phyloP scores from a whole-genome alignment of 1,284 basidiomycete genomes.

The Stereum hirsutum region DNA sequence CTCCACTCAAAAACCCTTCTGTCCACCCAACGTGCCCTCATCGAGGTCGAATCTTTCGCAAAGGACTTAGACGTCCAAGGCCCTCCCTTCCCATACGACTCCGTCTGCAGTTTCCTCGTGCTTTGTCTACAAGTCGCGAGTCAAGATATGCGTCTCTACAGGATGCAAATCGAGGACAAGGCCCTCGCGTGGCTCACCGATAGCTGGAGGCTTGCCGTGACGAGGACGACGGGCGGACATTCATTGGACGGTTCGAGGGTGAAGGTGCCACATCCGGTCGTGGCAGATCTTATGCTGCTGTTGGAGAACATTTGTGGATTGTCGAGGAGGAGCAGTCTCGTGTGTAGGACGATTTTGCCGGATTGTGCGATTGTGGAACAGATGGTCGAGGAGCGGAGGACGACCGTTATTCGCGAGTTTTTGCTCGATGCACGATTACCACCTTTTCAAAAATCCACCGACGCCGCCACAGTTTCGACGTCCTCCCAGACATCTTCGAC shows the following conservation, averaged over 20 bases:
- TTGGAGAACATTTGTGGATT: constrained; percentile 55
- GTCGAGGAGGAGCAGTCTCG: constrained; percentile 32
- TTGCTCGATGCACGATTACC: constrained; percentile 60
- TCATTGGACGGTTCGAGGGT: constrained; percentile 14
- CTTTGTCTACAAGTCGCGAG: constrained; percentile 58
- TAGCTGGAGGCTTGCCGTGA: constrained; percentile 52
- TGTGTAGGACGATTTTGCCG: constrained; percentile 46
- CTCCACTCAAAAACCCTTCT: constrained; percentile 34
- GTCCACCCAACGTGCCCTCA: constrained; percentile 43
- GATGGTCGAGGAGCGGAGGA: constrained; percentile 47
- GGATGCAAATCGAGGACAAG: constrained; percentile 77
- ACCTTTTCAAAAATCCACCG: constrained; percentile 16
- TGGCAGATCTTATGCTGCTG: constrained; percentile 55
- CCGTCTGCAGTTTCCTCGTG: constrained; percentile 75
- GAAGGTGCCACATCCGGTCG: constrained; percentile 39
- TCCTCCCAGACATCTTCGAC: not conserved
- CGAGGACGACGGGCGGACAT: constrained; percentile 15
- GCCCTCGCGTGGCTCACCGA: constrained; percentile 77
- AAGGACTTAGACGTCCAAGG: constrained; percentile 84
- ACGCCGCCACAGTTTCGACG: no score
- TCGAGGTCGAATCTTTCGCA: constrained; percentile 68
- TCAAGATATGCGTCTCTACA: constrained; percentile 74
- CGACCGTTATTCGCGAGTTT: constrained; percentile 58
- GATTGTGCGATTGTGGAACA: constrained; percentile 56
- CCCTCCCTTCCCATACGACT: constrained; percentile 75